A percentile compares a stretch with the other conserved stretches of the same genome.
Evolutionary conservation across 805 yeast species (phyloP).

Genomic region (Kazachstania psychrophila): DNA sequence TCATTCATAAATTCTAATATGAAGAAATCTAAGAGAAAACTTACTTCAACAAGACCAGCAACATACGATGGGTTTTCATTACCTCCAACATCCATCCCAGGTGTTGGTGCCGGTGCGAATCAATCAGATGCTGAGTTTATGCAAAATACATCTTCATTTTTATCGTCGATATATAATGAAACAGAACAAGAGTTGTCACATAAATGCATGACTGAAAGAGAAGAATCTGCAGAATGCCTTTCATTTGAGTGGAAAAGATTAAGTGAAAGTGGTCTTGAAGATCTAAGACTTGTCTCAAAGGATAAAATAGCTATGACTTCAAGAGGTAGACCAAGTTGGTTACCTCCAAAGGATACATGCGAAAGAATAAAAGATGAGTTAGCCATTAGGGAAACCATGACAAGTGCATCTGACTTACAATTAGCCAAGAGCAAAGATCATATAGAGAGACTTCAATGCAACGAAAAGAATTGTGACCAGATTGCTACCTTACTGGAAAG

Average conservation of each 20-base stretch:
- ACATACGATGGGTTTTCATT: no score
- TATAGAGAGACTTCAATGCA: neutral
- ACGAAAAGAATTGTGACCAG: neutral
- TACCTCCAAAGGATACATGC: conserved; percentile 50
- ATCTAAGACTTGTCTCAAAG: conserved; percentile 46
- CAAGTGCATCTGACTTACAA: neutral
- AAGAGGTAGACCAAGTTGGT: conserved; percentile 57
- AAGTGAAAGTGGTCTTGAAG: conserved; percentile 40
- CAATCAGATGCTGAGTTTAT: conserved; percentile 19
- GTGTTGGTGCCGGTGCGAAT: conserved; percentile 15
- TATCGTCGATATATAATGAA: conserved; percentile 33
- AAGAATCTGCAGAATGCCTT: conserved; percentile 24
- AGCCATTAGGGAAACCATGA: conserved; percentile 31
- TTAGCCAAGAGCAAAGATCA: neutral
- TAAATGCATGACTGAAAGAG: conserved; percentile 29
- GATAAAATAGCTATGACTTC: conserved; percentile 47
- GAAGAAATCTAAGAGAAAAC: conserved; percentile 6
- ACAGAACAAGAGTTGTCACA: conserved; percentile 29
- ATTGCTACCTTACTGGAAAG: conserved; percentile 13
- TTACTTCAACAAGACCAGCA: conserved; percentile 6
- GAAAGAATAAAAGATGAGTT: conserved; percentile 49
- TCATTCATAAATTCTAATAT: conserved; percentile 16
- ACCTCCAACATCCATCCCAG: conserved; percentile 43
- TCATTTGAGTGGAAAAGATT: conserved; percentile 32
- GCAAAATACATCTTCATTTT: conserved; percentile 27